A percentile compares a stretch with the other conserved stretches of the same genome.
Evolutionary conservation across 2,329 filamentous ascomycete species (phyloP).

Genomic region (Lachnellula arida): DNA sequence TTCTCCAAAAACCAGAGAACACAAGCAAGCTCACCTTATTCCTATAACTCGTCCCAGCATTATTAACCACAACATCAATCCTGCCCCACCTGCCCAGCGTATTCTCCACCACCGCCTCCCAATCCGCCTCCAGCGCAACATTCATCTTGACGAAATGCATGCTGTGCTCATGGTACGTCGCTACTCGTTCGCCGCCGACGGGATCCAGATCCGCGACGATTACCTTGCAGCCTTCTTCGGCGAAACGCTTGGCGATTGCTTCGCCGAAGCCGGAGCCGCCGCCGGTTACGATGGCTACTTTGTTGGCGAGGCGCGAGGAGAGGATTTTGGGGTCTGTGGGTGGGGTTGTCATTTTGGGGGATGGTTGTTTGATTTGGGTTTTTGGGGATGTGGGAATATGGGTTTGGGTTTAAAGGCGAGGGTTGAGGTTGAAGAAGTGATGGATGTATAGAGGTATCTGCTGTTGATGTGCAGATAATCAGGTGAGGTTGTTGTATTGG

Average conservation of each 20-base stretch:
- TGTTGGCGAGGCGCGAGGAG: constrained; percentile 41
- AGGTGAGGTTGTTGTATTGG: too few species aligned
- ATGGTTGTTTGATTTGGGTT: not conserved
- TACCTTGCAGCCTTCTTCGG: constrained; percentile 55
- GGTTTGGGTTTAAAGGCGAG: too few species aligned
- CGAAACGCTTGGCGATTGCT: constrained; percentile 55
- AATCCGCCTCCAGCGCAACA: constrained; percentile 49
- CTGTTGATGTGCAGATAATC: too few species aligned
- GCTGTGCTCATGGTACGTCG: constrained; percentile 30
- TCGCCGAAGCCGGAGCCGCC: constrained; percentile 61
- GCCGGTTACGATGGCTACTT: constrained; percentile 55
- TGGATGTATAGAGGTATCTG: too few species aligned
- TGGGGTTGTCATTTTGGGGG: constrained; percentile 10
- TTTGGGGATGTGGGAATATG: not conserved
- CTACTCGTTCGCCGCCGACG: constrained; percentile 45
- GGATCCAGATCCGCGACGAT: constrained; percentile 58
- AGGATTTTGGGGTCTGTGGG: constrained; percentile 11
- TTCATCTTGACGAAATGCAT: constrained; percentile 41
- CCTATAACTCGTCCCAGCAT: constrained; percentile 53
- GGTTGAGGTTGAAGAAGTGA: too few species aligned
- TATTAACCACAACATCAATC: constrained; percentile 57
- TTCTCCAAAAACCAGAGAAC: not conserved
- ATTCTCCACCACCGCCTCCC: constrained; percentile 45
- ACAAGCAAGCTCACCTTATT: constrained; percentile 43
- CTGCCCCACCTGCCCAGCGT: constrained; percentile 44